These are phyloP conservation scores for Oryza glaberrima DNA, from an alignment of 176 grass and related monocot genomes.

Conservation along the genomic window DNA sequence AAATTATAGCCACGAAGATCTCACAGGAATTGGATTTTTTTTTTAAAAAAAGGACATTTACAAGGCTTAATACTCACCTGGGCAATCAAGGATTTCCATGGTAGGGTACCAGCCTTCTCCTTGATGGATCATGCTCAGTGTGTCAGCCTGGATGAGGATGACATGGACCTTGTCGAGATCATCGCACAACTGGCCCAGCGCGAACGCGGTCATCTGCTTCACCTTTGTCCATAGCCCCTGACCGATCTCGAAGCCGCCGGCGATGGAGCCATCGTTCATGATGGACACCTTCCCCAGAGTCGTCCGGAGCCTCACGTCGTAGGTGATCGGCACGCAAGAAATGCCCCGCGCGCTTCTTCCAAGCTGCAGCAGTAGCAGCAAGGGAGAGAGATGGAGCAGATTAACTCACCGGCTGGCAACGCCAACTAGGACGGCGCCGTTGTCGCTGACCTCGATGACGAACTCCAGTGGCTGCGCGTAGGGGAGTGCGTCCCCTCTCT, in stretches of 20 bases:
- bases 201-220: conserved; percentile 80
- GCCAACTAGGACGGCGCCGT: no score
- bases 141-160: conserved; percentile 84
- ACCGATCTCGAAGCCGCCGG: conserved; percentile 79
- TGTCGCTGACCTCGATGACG: no score
- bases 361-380: neutral
- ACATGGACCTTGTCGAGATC: conserved; percentile 67
- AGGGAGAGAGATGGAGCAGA: no score
- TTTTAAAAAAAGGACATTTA: neutral
- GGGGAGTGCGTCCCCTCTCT: no score
- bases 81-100: conserved; percentile 66
- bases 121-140: conserved; percentile 71
- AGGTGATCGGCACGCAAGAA: conserved; percentile 73
- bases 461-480: no score
- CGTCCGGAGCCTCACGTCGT: conserved; percentile 31
- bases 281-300: conserved; percentile 86
- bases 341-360: conserved; percentile 77
- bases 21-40: neutral
- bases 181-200: conserved; percentile 53
- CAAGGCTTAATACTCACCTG: conserved; percentile 46
- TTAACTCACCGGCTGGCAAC: no score
- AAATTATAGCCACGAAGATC: no score
- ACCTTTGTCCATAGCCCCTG: conserved; percentile 91
- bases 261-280: conserved; percentile 80
- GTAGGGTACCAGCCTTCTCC: conserved; percentile 49